Evolutionary conservation across 352 stramenopile species (phyloP), one percentile per base, ranked within the genome.

Genomic region (Phytophthora pinifolia): DNA sequence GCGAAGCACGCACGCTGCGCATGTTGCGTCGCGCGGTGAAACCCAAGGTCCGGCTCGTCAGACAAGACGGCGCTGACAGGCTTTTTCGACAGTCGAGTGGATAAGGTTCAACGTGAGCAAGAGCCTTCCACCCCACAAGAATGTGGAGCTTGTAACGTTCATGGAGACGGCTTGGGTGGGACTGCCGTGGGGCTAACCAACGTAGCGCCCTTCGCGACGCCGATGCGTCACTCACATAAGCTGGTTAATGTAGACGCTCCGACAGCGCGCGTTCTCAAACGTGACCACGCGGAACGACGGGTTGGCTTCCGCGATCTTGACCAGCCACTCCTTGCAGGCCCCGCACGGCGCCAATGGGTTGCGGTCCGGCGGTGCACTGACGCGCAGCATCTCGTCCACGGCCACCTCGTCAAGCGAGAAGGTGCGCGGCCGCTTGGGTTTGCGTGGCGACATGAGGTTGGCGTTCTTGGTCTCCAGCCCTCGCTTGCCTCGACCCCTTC

Each of bases 301-400:
- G 62, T 99, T 99, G 12, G 90, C 90, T 73, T 99, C 95, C 6
- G 96, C 96, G 60, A 99, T 99, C 73, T 99, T 99, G 57, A 98
- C 97, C 29, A 99, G 81, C 97, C 97, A 99, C 68, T 99, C 97
- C 63, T 98, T 98, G 79, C 97, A 99, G 12, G 96, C 92, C 13
- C 97, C 97, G 71, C 97, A 99, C 12, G 97, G 97, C 37, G 94
- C 92, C 22, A 99, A 69, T 22, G 97, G 97, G 72, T 99, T 99
- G 38, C 97, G 86, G 58, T 98, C 82, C 22, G 74, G 66, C 8
- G 58, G 52, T 25, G 70, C 30, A 7, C 70, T 72, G 1, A 62
- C 62, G 12, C 65, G 59, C 43, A 68, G 50, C 55, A 75, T 62
- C 27, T 63, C 39, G 31, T 87, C 79, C 12, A 90, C 65, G 7